Conservation (phyloP, 2,329 filamentous ascomycete genomes). For the Fusarium longipes region DNA sequence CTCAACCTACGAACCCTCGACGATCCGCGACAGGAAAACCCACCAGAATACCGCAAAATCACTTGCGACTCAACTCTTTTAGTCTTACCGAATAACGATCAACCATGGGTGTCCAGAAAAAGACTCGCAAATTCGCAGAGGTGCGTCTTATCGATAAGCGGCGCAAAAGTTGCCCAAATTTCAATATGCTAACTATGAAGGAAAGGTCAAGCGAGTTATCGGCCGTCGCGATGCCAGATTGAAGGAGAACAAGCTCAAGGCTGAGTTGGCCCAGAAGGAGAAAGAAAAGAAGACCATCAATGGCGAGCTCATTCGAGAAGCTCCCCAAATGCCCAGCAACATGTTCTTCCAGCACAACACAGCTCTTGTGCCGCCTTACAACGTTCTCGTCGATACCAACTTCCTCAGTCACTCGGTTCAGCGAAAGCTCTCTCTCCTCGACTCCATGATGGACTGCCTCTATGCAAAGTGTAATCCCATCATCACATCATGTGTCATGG, state of each 20-base stretch:
- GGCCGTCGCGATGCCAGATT: constrained; percentile 82
- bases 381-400: constrained; percentile 77
- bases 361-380: constrained; percentile 84
- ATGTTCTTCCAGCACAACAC: constrained; percentile 93
- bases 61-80: neutral
- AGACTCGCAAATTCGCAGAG: constrained; percentile 89
- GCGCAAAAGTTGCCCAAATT: constrained; percentile 36
- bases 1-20: neutral
- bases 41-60: neutral
- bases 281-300: constrained; percentile 67
- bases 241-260: constrained; percentile 81
- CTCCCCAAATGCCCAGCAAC: constrained; percentile 82
- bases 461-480: constrained; percentile 92
- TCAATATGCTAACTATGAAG: constrained; percentile 24
- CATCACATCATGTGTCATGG: constrained; percentile 73
- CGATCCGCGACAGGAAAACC: neutral
- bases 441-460: constrained; percentile 92
- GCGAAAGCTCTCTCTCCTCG: constrained; percentile 86
- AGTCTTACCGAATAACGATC: neutral
- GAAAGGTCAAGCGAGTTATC: constrained; percentile 81
- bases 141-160: constrained; percentile 56
- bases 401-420: constrained; percentile 92
- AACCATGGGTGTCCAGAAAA: constrained; percentile 87
- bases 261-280: constrained; percentile 67
- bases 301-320: constrained; percentile 77